A percentile compares a stretch with the other conserved stretches of the same genome.
phyloP scores from a whole-genome alignment of 345 rosid genomes.

The Salix udensis region DNA sequence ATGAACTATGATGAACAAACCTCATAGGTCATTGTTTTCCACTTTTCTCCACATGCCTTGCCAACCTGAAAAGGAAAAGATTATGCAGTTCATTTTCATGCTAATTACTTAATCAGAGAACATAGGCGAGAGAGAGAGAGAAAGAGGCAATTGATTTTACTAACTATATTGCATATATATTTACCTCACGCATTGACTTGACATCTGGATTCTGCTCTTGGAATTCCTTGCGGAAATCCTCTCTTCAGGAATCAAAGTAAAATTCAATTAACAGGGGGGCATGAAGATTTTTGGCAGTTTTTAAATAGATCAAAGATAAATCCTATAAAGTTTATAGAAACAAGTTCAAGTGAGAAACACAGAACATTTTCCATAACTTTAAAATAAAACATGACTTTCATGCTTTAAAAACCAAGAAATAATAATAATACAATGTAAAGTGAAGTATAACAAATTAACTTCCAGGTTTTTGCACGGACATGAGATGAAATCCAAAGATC shows the following conservation, averaged over 20 bases:
- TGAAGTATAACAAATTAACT: not conserved
- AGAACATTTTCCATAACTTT: not conserved
- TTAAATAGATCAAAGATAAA: not conserved
- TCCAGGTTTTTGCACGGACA: not conserved
- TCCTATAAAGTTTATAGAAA: not conserved
- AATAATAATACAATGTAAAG: not conserved
- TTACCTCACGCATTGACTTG: constrained; percentile 89
- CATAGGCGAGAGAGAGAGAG: not conserved
- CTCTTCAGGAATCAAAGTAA: constrained; percentile 41
- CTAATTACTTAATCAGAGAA: not conserved
- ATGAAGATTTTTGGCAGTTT: not conserved
- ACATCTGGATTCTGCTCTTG: constrained; percentile 81
- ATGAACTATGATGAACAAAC: constrained; percentile 32
- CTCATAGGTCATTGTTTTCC: constrained; percentile 87
- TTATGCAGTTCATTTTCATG: constrained; percentile 9
- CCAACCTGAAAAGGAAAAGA: constrained; percentile 55
- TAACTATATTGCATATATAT: constrained; percentile 10
- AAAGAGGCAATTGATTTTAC: not conserved
- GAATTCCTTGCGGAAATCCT: constrained; percentile 82
- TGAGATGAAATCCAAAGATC: not conserved
- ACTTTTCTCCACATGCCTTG: constrained; percentile 93
- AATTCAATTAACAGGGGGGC: not conserved
- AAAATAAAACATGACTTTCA: not conserved
- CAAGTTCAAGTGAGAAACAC: not conserved
- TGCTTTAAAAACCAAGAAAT: not conserved